Evolutionary conservation across 257 asterid species (phyloP).

Genomic region (Solanum pennellii): DNA sequence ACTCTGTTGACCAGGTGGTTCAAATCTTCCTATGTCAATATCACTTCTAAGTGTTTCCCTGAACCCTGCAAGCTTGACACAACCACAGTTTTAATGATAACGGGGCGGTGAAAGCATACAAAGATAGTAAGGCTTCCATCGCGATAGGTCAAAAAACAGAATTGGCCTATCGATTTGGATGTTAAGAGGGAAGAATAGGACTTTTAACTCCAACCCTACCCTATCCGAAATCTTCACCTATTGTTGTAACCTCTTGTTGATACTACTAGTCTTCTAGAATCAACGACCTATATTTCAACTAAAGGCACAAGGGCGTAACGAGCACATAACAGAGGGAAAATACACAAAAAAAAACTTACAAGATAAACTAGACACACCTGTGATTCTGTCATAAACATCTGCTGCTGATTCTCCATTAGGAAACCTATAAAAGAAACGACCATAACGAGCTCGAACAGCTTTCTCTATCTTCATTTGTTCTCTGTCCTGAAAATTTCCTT

Average conservation of each 20-base stretch:
- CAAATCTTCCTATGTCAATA: conserved; percentile 73
- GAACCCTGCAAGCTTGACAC: conserved; percentile 34
- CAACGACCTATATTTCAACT: not conserved
- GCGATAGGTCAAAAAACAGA: not conserved
- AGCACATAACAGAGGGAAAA: not conserved
- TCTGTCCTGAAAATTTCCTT: conserved; percentile 69
- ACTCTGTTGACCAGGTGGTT: conserved; percentile 69
- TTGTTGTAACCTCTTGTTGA: not conserved
- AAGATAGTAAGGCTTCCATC: not conserved
- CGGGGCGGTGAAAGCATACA: not conserved
- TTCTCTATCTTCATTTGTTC: conserved; percentile 63
- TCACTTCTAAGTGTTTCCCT: conserved; percentile 67
- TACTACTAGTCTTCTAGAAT: not conserved
- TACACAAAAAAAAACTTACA: not conserved
- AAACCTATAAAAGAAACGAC: conserved; percentile 65
- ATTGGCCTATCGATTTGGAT: not conserved
- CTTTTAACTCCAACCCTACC: not conserved
- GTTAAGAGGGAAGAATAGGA: not conserved
- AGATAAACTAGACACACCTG: conserved; percentile 24
- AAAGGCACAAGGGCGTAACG: not conserved
- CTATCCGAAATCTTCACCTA: not conserved
- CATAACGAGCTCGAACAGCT: conserved; percentile 47
- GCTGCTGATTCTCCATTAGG: conserved; percentile 88
- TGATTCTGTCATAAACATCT: conserved; percentile 74
- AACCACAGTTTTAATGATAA: not conserved